phyloP scores from a whole-genome alignment of 1,139 yeast genomes.

The Spathaspora sp. region DNA sequence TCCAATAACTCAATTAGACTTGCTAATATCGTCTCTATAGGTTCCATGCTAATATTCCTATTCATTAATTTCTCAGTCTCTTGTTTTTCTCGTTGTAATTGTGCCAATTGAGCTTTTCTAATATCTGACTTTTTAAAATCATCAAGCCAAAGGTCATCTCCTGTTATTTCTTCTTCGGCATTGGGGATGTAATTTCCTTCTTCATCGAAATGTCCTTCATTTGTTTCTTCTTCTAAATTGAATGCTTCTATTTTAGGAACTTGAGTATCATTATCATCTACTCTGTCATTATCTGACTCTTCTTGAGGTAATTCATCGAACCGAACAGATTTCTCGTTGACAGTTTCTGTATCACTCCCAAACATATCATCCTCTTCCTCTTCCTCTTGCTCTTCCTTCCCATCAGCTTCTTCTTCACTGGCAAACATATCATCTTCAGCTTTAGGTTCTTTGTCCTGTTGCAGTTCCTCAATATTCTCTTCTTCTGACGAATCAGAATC shows the following conservation, averaged over 20 bases:
- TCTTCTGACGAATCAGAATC: constrained; percentile 35
- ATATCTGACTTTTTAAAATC: constrained; percentile 49
- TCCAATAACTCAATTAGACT: constrained; percentile 45
- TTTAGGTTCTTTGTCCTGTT: constrained; percentile 11
- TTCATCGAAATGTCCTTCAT: constrained; percentile 61
- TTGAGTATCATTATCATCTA: constrained; percentile 14
- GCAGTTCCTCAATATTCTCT: constrained; percentile 8
- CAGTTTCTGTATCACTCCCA: constrained; percentile 25
- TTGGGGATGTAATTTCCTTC: constrained; percentile 59
- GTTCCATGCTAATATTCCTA: constrained; percentile 7
- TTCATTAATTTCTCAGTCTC: constrained; percentile 11
- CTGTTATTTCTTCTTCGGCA: constrained; percentile 31
- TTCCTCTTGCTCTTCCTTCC: constrained; percentile 4
- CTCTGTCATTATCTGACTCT: constrained; percentile 7
- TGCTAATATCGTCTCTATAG: constrained; percentile 27
- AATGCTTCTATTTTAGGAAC: constrained; percentile 56
- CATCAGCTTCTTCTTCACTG: constrained; percentile 1
- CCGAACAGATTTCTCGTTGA: constrained; percentile 1
- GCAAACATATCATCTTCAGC: constrained; percentile 43
- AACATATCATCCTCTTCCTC: constrained; percentile 38
- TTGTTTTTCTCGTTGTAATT: constrained; percentile 24
- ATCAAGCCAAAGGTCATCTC: constrained; percentile 51
- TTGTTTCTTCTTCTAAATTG: constrained; percentile 54
- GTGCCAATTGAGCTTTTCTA: constrained; percentile 44
- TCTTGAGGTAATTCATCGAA: neutral